Base-by-base conservation (phyloP, 192 early-diverging fungal species). In the Entrophospora sp. region DNA sequence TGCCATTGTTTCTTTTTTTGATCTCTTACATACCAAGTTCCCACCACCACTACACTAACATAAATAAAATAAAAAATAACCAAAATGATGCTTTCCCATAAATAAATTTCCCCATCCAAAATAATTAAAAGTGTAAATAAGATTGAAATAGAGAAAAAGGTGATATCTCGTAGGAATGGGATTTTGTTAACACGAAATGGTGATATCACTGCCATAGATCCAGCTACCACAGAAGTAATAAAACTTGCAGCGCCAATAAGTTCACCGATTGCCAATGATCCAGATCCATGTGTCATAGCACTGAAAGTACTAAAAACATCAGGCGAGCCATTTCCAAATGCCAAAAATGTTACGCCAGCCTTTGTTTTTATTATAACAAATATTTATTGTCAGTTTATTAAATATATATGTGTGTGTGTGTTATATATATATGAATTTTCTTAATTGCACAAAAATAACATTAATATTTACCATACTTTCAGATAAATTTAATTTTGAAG, bases 301-400 rank as follows among this genome's bases (percentile, higher is more conserved):
- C 83, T 91, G 37, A 89, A 95, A 0, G 94, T 95, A 42, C 91
- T 86, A 61, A 95, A 91, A 25, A 98, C 69, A 68, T 98, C 96
- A 0, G 93, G 93, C 4, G 90, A 88, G 20, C 93, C 95, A 72
- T 98, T 98, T 12, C 93, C 94, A 22, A 90, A 78, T 0, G 90
- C 90, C n/a, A 91, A 70, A 73, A 91, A 81, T 22, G 88, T 86
- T 1, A 89, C 87, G 0, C 88, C 87, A 3, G 87, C 87, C 81
- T 77, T 56, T 73, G 49, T 27, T 3, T 35, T 64, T n/a, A 20
- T 34, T 34, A 44, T 14, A 27, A 6, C 10, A 35, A 45, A 20
- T 30, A 12, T 4, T 43, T 16, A n/a, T 45, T n/a, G n/a, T 7
- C 64, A 45, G 6, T 25, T 24, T 38, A 31, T 25, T 18, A 18